Conservation (phyloP, 768 basidiomycete genomes). For the Arthromyces matolae region DNA sequence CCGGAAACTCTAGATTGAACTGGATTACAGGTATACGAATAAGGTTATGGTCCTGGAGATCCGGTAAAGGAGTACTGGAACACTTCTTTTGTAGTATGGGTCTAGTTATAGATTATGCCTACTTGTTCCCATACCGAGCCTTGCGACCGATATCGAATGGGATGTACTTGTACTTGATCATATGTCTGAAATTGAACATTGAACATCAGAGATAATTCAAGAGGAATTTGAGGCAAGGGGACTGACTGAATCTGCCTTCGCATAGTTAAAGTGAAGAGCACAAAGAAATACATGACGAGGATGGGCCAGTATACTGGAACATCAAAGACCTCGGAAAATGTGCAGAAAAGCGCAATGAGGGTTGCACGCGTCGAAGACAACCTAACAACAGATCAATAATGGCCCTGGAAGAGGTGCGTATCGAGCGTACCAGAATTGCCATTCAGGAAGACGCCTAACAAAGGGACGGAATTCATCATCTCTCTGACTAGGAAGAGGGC, state of each 20-base stretch:
- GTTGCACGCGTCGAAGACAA: constrained; percentile 88
- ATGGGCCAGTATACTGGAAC: constrained; percentile 99
- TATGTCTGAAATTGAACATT: constrained; percentile 59
- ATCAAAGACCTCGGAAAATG: constrained; percentile 83
- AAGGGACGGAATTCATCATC: constrained; percentile 99
- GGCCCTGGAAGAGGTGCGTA: background rate
- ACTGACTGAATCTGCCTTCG: constrained; percentile 92
- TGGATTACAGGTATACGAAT: constrained; percentile 20
- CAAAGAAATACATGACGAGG: constrained; percentile 94
- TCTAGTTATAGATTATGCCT: constrained; percentile 15
- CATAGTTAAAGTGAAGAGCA: constrained; percentile 94
- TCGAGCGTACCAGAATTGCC: constrained; percentile 82
- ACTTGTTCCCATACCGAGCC: constrained; percentile 67
- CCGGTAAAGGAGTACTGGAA: constrained; percentile 1
- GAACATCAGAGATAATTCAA: too few species aligned
- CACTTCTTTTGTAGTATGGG: constrained; percentile 2
- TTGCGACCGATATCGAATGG: constrained; percentile 96
- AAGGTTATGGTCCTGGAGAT: constrained; percentile 6
- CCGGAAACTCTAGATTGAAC: constrained; percentile 9
- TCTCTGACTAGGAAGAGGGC: constrained; percentile 58
- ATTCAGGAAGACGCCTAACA: constrained; percentile 91
- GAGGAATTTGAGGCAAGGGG: background rate
- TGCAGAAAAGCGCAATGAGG: constrained; percentile 74
- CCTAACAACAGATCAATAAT: constrained; percentile 42
- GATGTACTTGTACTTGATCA: constrained; percentile 98